A percentile compares a stretch with the other conserved stretches of the same genome.
These are phyloP conservation scores for Nicotiana tomentosiformis DNA, from an alignment of 257 asterid genomes.

Conservation along the genomic window DNA sequence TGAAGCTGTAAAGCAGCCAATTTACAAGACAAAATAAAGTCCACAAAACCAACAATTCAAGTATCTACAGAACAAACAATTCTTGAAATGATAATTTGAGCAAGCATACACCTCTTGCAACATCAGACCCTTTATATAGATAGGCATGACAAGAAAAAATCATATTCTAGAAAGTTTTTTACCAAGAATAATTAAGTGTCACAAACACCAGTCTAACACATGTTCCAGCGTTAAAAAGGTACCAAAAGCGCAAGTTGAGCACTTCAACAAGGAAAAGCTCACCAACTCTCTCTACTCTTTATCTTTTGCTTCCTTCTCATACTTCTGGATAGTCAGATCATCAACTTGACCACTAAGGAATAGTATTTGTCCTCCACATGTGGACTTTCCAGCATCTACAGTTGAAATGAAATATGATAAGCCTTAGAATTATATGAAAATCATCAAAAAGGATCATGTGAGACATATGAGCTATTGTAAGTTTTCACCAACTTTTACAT, in stretches of 20 bases:
- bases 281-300: slow-evolving; percentile 99
- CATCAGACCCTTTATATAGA: not conserved
- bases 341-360: slow-evolving; percentile 97
- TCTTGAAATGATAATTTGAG: not conserved
- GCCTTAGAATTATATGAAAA: not conserved
- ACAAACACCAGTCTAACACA: not conserved
- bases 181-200: not conserved
- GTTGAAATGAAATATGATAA: slow-evolving; percentile 10
- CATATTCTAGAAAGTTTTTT: not conserved
- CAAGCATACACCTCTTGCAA: too few relatives aligned
- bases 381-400: slow-evolving; percentile 98
- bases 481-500: not conserved
- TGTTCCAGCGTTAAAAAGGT: not conserved
- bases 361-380: slow-evolving; percentile 89
- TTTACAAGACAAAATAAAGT: not conserved
- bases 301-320: slow-evolving; percentile 97
- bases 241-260: not conserved
- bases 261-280: slow-evolving; percentile 22
- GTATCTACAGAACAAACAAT: not conserved
- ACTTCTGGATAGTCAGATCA: slow-evolving; percentile 93
- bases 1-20: not conserved
- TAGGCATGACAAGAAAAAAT: not conserved
- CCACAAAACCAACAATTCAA: not conserved
- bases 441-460: not conserved
- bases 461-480: not conserved